Evolutionary conservation across 805 yeast species (phyloP), one percentile per base, ranked within the genome.

Genomic region (Suhomyces sp.): DNA sequence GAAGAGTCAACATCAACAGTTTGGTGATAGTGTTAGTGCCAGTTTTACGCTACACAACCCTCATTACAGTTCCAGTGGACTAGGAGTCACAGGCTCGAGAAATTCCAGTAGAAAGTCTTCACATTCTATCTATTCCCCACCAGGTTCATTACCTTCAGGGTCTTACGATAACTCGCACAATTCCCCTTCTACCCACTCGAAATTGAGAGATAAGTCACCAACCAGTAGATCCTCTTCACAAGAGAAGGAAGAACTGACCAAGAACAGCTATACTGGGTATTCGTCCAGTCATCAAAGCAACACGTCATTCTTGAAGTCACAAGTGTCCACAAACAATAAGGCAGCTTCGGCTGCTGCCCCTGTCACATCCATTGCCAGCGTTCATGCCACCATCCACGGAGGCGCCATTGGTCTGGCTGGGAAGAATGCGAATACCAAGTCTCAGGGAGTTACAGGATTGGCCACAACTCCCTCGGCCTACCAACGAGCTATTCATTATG

Each of bases 21-120:
- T 83, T 39, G 74, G 83, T 43, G 87, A 82, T 24, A 80, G 81
- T 58, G 72, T 83, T 9, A 75, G 77, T 27, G 80, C 82, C 41
- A 81, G 86, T 54, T 57, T 80, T 49, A 60, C 71, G 3, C 57
- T 73, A 22, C 75, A 65, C 33, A 62, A 64, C 13, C 48, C 52
- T 33, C 52, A 51, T 6, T n/a, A 17, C 5, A 46, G 46, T 9
- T 25, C 47, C 7, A 52, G 52, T 20, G 52, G 52, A 15, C 15
- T 43, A 9, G 52, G 52, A n/a, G 51, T 37, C 21, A 43, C 35
- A 4, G 62, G 61, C 15, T 62, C 67, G 35, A 52, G 67, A 33
- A 57, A 59, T 1, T 53, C 63, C n/a, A 63, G 69, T 44, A 58
- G 73, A 29, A 65, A 66, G 46, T 61, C 69, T 13, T 66, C 72